A percentile compares a stretch with the other conserved stretches of the same genome.
phyloP scores from a whole-genome alignment of 2,329 filamentous ascomycete species.

The Dryadomyces sulphureus region DNA sequence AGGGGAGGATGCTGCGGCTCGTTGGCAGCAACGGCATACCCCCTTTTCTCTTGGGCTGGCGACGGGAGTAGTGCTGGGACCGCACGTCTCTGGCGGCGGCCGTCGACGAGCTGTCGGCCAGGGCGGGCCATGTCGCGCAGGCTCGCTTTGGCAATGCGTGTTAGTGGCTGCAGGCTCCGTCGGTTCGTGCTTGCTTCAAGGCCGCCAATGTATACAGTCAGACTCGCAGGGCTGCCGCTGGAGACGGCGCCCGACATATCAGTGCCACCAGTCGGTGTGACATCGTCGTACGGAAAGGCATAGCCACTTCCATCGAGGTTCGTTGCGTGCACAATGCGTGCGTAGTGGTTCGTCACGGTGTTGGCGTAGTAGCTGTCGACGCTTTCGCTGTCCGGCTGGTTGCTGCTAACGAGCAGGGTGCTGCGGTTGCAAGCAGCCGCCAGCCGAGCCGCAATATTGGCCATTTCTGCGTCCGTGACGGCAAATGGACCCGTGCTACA shows the following conservation, averaged over 20 bases:
- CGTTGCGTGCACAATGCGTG: conserved; percentile 46
- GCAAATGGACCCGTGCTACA: conserved; percentile 44
- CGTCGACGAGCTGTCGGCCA: conserved; percentile 9
- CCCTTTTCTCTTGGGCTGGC: not conserved
- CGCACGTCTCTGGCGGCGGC: conserved; percentile 1
- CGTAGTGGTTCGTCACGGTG: not conserved
- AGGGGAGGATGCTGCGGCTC: not conserved
- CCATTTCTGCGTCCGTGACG: conserved; percentile 28
- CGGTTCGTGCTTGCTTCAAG: not conserved
- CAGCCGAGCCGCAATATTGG: conserved; percentile 57
- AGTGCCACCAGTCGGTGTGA: conserved; percentile 32
- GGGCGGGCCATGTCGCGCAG: conserved; percentile 11
- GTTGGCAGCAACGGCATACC: not conserved
- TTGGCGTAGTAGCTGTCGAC: conserved; percentile 44
- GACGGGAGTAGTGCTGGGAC: not conserved
- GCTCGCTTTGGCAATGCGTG: conserved; percentile 3
- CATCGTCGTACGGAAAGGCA: conserved; percentile 60
- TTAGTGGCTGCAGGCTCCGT: not conserved
- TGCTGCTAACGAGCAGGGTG: conserved; percentile 40
- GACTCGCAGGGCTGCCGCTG: conserved; percentile 35
- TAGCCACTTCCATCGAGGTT: conserved; percentile 48
- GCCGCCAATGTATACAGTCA: conserved; percentile 12
- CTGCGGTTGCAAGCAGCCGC: conserved; percentile 63
- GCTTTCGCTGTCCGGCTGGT: conserved; percentile 34
- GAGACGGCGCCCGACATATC: conserved; percentile 51